Evolutionary conservation across 225 moss, liverwort and hornwort species (phyloP), one percentile per base, ranked within the genome.

Genomic region (Bryoerythrophyllum caledonicum): DNA sequence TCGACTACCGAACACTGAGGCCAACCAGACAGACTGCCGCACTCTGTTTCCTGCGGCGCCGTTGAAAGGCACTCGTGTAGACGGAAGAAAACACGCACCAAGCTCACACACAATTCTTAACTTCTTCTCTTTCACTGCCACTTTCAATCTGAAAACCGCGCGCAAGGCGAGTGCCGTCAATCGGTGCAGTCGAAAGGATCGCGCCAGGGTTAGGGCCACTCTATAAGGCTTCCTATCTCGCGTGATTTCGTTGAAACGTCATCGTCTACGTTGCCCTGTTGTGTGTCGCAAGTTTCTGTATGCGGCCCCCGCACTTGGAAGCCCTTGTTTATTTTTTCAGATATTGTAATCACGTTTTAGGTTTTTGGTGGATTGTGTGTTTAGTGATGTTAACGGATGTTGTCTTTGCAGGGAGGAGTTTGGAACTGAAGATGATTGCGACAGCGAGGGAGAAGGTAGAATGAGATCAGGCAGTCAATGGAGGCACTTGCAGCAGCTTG

Each of bases 401-500:
- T 34, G 8, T 64, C 9, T 21, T 12, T 68, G 77, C 63, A 73
- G 57, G 56, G 12, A 16, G 48, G 59, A 24, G 2, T 57, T 56
- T 26, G 60, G 48, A 41, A 40, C 66, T 71, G 78, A 72, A 71
- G 72, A 79, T 76, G 79, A 52, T 76, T 12, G 56, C 58, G 43
- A 57, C 35, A 21, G 68, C 68, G 44, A 73, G 52, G 76, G 69
- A 73, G 12, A 60, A 62, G 73, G 63, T 62, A 83, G 76, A 76
- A 83, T 83, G 80, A 83, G 72, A 73, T 14, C 83, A 80, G 63
- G 73, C 23, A 70, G 52, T 73, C 73, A 65, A 73, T 80, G 83
- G 83, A 68, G 43, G 32, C 63, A 32, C 68, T 73, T 72, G 83
- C 63, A 76, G 76, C 63, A 73, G 73, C 63, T 83, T 61, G 80